Conservation (phyloP, 2,329 filamentous ascomycete genomes). For the Alternaria consortialis region DNA sequence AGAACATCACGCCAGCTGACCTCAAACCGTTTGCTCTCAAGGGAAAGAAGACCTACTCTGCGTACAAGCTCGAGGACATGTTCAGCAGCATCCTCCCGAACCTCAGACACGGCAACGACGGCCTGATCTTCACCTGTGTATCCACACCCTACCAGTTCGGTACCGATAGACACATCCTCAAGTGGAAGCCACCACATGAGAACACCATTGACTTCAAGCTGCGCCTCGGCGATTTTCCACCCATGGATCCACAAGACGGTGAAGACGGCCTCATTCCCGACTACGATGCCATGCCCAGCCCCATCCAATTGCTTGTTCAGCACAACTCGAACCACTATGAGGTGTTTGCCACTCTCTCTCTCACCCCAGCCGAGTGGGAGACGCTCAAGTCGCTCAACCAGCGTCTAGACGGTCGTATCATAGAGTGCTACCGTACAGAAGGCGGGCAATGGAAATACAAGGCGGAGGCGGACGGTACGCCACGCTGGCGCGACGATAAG, state of each 20-base stretch:
- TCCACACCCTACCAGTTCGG: slow-evolving; percentile 86
- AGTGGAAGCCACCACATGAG: slow-evolving; percentile 96
- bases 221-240: slow-evolving; percentile 74
- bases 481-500: slow-evolving; percentile 94
- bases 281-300: slow-evolving; percentile 79
- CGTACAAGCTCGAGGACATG: slow-evolving; percentile 80
- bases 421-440: slow-evolving; percentile 87
- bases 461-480: slow-evolving; percentile 58
- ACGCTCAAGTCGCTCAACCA: slow-evolving; percentile 75
- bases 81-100: slow-evolving; percentile 85
- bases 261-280: slow-evolving; percentile 73
- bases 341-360: slow-evolving; percentile 69
- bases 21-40: slow-evolving; percentile 78
- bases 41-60: slow-evolving; percentile 88
- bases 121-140: slow-evolving; percentile 96
- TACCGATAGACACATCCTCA: slow-evolving; percentile 92
- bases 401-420: slow-evolving; percentile 84
- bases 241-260: slow-evolving; percentile 73
- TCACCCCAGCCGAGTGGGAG: slow-evolving; percentile 85
- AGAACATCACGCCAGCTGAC: slow-evolving; percentile 62
- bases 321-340: slow-evolving; percentile 72
- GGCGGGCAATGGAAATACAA: slow-evolving; percentile 80
- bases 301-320: slow-evolving; percentile 74
- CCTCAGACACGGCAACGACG: slow-evolving; percentile 92
- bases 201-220: slow-evolving; percentile 95